Conservation (phyloP, 108 stramenopile species). For the Mediolabrus comicus region DNA sequence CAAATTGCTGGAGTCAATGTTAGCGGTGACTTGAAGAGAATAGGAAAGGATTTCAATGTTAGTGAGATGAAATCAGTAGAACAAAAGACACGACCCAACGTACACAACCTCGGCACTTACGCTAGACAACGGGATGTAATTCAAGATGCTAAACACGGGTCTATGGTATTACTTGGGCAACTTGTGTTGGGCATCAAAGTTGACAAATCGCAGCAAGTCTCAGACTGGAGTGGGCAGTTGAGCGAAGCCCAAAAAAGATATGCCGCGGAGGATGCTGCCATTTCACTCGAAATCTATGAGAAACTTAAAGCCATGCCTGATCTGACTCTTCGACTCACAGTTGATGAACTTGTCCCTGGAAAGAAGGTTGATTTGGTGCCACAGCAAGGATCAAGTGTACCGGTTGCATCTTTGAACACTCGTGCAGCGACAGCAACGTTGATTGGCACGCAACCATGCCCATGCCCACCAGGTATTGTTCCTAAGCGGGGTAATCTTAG, state of each 20-base stretch:
- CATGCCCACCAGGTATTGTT: constrained; percentile 10
- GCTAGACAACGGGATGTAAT: constrained; percentile 29
- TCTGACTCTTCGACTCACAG: constrained; percentile 7
- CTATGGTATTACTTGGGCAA: background rate
- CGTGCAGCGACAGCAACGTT: constrained; percentile 24
- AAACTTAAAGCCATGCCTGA: constrained; percentile 16
- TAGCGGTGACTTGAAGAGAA: constrained; percentile 17
- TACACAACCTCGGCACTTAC: constrained; percentile 23
- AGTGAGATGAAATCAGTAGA: background rate
- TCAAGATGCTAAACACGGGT: constrained; percentile 11
- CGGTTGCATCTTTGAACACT: constrained; percentile 28
- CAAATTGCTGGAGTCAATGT: constrained; percentile 21
- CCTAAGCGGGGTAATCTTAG: background rate
- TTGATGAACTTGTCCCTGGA: constrained; percentile 3
- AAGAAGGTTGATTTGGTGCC: constrained; percentile 27
- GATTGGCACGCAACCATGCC: background rate
- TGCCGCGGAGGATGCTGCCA: constrained; percentile 52
- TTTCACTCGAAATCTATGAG: constrained; percentile 15
- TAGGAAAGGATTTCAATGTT: constrained; percentile 27
- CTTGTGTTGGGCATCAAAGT: constrained; percentile 7
- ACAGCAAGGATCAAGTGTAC: constrained; percentile 10
- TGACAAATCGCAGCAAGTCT: constrained; percentile 20
- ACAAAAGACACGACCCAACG: background rate
- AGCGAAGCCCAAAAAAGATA: constrained; percentile 38
- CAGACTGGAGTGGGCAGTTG: constrained; percentile 46